phyloP scores from a whole-genome alignment of 306 rosid species.

The Ochetophila trinervis region DNA sequence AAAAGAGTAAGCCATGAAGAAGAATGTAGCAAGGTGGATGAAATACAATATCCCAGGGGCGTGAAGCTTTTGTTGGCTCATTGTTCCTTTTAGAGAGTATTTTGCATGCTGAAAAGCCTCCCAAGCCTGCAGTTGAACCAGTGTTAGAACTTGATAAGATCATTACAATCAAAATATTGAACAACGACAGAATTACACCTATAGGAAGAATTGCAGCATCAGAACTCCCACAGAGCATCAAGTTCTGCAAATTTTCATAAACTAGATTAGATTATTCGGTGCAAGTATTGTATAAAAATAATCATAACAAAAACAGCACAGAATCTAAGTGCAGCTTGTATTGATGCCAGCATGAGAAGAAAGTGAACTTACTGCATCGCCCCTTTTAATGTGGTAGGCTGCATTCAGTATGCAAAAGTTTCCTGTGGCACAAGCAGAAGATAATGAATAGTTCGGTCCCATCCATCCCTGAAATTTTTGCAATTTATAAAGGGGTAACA shows the following conservation, averaged over 20 bases:
- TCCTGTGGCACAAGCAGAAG: conserved; percentile 84
- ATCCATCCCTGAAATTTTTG: conserved; percentile 68
- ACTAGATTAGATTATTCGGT: neutral
- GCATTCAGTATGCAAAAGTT: conserved; percentile 70
- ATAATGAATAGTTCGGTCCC: conserved; percentile 90
- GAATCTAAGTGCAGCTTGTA: neutral
- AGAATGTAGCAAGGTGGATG: conserved; percentile 17
- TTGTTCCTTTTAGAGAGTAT: conserved; percentile 65
- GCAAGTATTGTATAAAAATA: no score
- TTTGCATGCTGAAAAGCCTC: conserved; percentile 67
- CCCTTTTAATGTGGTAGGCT: conserved; percentile 69
- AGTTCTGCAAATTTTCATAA: conserved; percentile 37
- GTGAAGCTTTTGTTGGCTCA: conserved; percentile 79
- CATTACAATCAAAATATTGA: neutral
- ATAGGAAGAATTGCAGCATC: conserved; percentile 70
- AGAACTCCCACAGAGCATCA: conserved; percentile 88
- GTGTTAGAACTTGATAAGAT: neutral
- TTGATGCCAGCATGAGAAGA: neutral
- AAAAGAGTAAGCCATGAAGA: neutral
- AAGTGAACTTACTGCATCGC: conserved; percentile 64
- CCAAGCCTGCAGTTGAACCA: conserved; percentile 55
- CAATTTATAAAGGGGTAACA: neutral
- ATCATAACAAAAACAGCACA: neutral
- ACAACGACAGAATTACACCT: conserved; percentile 34
- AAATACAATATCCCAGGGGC: conserved; percentile 81